These are phyloP conservation scores for Phytophthora nicotianae DNA, from an alignment of 352 stramenopile species.

Conservation along the genomic window DNA sequence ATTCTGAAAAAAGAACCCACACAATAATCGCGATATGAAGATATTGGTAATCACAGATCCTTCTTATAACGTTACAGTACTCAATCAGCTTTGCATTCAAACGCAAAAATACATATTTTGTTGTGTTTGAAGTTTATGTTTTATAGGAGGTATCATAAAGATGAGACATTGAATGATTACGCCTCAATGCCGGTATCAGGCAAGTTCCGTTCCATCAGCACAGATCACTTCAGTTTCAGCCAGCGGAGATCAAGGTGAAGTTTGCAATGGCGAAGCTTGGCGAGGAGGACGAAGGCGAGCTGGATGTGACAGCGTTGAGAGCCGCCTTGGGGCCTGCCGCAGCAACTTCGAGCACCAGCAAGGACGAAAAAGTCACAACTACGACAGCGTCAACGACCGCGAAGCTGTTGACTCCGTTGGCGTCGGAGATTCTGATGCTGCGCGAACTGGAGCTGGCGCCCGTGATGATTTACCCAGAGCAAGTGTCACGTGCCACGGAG, in stretches of 20 bases:
- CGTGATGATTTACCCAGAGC: slow-evolving; percentile 50
- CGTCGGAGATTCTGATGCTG: slow-evolving; percentile 31
- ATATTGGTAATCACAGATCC: neutral
- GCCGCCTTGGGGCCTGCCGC: neutral
- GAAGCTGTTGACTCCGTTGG: slow-evolving; percentile 18
- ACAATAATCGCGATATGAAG: neutral
- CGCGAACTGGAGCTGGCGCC: slow-evolving; percentile 52
- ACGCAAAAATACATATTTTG: no score
- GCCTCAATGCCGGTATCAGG: neutral
- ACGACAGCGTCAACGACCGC: neutral
- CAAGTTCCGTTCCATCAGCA: slow-evolving; percentile 20
- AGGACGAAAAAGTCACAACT: slow-evolving; percentile 3
- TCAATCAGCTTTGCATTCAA: no score
- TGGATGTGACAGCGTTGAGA: slow-evolving; percentile 10
- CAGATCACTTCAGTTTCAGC: slow-evolving; percentile 31
- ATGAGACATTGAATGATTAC: slow-evolving; percentile 13
- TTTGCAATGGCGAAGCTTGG: slow-evolving; percentile 16
- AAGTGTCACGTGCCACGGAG: slow-evolving; percentile 58
- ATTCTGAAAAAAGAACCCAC: neutral
- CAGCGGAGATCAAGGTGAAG: neutral
- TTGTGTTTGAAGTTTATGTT: neutral
- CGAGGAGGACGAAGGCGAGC: slow-evolving; percentile 17
- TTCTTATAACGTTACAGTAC: neutral
- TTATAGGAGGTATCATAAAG: neutral
- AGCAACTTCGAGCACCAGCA: slow-evolving; percentile 2